A percentile compares a stretch with the other conserved stretches of the same genome.
Conservation (phyloP, 257 asterid species). For the Salvia hispanica region DNA sequence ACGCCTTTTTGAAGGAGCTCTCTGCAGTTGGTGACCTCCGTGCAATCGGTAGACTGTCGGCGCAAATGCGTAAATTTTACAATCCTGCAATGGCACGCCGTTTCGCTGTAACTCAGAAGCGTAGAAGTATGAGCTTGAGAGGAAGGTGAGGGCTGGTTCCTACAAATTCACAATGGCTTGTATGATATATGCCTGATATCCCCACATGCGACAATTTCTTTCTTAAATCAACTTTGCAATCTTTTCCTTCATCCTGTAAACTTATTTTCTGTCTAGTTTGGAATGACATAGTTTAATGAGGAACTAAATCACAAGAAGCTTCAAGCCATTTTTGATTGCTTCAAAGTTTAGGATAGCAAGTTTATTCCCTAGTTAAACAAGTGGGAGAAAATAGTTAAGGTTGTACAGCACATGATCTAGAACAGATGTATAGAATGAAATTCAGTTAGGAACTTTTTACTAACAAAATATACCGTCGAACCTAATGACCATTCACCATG, state of each 20-base stretch:
- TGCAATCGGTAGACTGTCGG: conserved; percentile 74
- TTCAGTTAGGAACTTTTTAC: background rate
- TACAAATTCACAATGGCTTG: background rate
- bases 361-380: too few relatives aligned
- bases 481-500: too few relatives aligned
- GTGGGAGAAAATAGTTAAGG: too few relatives aligned
- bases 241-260: background rate
- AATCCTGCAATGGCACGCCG: conserved; percentile 97
- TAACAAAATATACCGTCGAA: too few relatives aligned
- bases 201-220: background rate
- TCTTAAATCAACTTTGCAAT: background rate
- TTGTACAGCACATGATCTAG: too few relatives aligned
- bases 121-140: conserved; percentile 69
- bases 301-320: conserved; percentile 31
- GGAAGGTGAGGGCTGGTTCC: conserved; percentile 47
- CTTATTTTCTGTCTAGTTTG: background rate
- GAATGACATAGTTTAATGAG: conserved; percentile 22
- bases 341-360: too few relatives aligned
- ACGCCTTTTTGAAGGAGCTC: conserved; percentile 63
- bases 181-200: too few relatives aligned
- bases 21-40: conserved; percentile 74
- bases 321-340: too few relatives aligned
- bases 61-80: conserved; percentile 64
- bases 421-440: background rate
- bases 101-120: conserved; percentile 68